These are phyloP conservation scores for Cladosporium cucumerinum DNA, from an alignment of 2,329 filamentous ascomycete genomes.

Conservation along the genomic window DNA sequence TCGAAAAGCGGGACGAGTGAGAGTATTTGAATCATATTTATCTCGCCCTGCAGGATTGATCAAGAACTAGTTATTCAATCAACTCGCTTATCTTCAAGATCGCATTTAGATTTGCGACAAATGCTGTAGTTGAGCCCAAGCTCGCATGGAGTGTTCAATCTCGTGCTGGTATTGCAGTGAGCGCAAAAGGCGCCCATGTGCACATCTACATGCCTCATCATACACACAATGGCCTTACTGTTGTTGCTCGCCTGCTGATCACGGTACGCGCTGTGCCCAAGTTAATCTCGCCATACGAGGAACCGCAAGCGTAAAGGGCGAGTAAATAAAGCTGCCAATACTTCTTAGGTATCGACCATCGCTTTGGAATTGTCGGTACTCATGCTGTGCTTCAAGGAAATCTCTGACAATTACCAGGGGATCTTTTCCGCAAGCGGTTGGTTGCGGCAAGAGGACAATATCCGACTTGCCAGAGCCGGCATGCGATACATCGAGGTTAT, in stretches of 20 bases:
- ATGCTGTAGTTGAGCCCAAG: not conserved
- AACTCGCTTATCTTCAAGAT: too few species aligned
- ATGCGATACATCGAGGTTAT: slow-evolving; percentile 16
- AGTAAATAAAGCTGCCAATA: slow-evolving; percentile 41
- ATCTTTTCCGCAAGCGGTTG: slow-evolving; percentile 29
- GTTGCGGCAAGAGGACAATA: slow-evolving; percentile 36
- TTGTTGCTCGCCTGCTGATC: slow-evolving; percentile 28
- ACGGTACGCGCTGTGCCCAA: slow-evolving; percentile 43
- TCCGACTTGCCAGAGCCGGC: slow-evolving; percentile 29
- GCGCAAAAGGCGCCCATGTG: not conserved
- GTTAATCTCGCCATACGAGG: slow-evolving; percentile 42
- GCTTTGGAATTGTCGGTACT: not conserved
- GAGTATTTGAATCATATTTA: not conserved
- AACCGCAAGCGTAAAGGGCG: slow-evolving; percentile 41
- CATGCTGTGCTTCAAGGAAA: not conserved
- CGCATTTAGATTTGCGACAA: too few species aligned
- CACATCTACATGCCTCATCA: not conserved
- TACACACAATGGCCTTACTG: not conserved
- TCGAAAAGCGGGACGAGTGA: not conserved
- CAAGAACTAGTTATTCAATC: too few species aligned
- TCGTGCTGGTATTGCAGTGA: not conserved
- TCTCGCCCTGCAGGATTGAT: too few species aligned
- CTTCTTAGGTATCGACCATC: slow-evolving; percentile 38
- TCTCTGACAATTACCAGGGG: not conserved
- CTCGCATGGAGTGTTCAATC: not conserved